Conservation (phyloP, 345 rosid species). For the Eucalyptus microcorys region DNA sequence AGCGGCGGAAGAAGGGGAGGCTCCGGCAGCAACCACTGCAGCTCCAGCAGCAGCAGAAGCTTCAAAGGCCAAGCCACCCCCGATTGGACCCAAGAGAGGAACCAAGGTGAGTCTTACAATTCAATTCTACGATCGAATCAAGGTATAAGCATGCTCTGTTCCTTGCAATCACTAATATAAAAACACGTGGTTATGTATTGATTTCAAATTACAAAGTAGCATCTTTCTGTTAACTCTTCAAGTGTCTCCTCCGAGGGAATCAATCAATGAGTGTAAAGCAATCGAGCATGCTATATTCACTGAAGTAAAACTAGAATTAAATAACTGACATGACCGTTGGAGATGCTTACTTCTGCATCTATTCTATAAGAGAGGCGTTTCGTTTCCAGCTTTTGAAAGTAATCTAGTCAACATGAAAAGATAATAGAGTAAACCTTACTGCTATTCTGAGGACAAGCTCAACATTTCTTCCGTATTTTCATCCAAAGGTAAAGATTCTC, state of each 20-base stretch:
- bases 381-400: neutral
- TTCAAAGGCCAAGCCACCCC: conserved; percentile 64
- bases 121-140: neutral
- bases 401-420: neutral
- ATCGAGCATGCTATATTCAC: neutral
- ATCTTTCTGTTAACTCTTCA: neutral
- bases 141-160: neutral
- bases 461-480: neutral
- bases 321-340: neutral
- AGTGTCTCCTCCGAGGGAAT: neutral
- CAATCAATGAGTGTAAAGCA: neutral
- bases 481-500: conserved; percentile 70
- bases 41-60: conserved; percentile 14
- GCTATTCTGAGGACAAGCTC: neutral
- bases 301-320: neutral
- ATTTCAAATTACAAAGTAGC: neutral
- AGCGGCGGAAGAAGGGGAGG: conserved; percentile 44
- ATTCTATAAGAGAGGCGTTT: neutral
- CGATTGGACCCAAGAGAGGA: conserved; percentile 90
- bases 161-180: neutral
- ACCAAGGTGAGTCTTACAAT: conserved; percentile 36
- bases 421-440: neutral
- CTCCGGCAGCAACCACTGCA: neutral
- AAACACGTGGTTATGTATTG: neutral
- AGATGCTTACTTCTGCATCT: neutral